Evolutionary conservation across 2,329 filamentous ascomycete genomes (phyloP).

Genomic region (Epichloe coenophiala): DNA sequence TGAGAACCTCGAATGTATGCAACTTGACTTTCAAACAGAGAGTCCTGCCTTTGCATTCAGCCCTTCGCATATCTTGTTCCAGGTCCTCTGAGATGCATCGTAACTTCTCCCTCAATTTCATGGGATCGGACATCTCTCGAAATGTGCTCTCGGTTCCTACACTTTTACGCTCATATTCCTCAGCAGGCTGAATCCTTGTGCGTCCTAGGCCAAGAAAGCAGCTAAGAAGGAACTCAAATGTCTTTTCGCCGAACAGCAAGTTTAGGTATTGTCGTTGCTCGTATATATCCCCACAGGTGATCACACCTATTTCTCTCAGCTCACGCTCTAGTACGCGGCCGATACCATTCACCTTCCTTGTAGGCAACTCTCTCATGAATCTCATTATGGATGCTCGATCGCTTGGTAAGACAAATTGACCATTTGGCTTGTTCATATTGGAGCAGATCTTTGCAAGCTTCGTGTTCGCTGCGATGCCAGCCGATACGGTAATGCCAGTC

Average conservation of each 20-base stretch:
- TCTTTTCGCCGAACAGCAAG: conserved; percentile 81
- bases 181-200: conserved; percentile 72
- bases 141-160: conserved; percentile 93
- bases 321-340: conserved; percentile 88
- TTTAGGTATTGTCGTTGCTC: conserved; percentile 57
- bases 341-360: conserved; percentile 89
- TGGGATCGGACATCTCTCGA: conserved; percentile 57
- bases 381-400: conserved; percentile 63
- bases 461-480: conserved; percentile 86
- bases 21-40: conserved; percentile 86
- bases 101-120: conserved; percentile 61
- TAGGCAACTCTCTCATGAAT: conserved; percentile 75
- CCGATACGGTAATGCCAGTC: conserved; percentile 78
- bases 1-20: conserved; percentile 85
- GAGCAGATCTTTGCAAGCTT: conserved; percentile 92
- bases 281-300: conserved; percentile 81
- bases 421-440: conserved; percentile 93
- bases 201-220: conserved; percentile 78
- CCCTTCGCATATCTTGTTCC: conserved; percentile 68
- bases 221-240: conserved; percentile 71
- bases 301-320: conserved; percentile 73
- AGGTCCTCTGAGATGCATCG: conserved; percentile 71
- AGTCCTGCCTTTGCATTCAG: conserved; percentile 79
- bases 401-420: conserved; percentile 65
- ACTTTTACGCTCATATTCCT: conserved; percentile 84